Evolutionary conservation across 257 asterid genomes (phyloP).

Genomic region (Avicennia marina): DNA sequence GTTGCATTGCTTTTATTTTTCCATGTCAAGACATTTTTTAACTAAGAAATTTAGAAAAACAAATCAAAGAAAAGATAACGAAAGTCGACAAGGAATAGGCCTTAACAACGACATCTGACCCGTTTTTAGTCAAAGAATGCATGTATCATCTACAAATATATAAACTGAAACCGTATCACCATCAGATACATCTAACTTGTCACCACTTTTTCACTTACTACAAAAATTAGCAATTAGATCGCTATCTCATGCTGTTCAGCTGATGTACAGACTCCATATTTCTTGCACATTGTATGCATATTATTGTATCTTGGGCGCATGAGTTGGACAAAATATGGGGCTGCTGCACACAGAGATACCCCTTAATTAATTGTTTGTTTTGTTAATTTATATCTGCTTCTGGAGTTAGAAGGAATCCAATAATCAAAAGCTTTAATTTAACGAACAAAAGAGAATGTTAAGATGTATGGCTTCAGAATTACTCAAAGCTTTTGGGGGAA

Average conservation of each 20-base stretch:
- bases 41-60: too few relatives aligned
- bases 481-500: constrained; percentile 32
- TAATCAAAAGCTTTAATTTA: constrained; percentile 5
- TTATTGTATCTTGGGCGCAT: neutral
- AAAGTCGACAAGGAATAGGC: constrained; percentile 28
- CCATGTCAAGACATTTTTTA: constrained; percentile 21
- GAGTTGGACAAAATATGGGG: constrained; percentile 19
- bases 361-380: too few relatives aligned
- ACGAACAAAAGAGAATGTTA: constrained; percentile 41
- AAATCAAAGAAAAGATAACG: too few relatives aligned
- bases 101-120: constrained; percentile 41
- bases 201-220: neutral
- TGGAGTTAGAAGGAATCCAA: neutral
- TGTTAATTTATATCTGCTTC: too few relatives aligned
- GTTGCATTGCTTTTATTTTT: neutral
- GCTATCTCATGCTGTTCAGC: constrained; percentile 1
- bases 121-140: constrained; percentile 22
- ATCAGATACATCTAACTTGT: too few relatives aligned
- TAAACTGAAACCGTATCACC: too few relatives aligned
- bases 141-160: neutral
- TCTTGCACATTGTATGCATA: too few relatives aligned
- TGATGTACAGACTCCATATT: neutral
- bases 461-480: constrained; percentile 39
- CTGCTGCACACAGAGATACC: too few relatives aligned
- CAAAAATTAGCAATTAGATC: neutral